Base-by-base conservation (phyloP, 1,284 basidiomycete species). In the Boletus holoroseus region DNA sequence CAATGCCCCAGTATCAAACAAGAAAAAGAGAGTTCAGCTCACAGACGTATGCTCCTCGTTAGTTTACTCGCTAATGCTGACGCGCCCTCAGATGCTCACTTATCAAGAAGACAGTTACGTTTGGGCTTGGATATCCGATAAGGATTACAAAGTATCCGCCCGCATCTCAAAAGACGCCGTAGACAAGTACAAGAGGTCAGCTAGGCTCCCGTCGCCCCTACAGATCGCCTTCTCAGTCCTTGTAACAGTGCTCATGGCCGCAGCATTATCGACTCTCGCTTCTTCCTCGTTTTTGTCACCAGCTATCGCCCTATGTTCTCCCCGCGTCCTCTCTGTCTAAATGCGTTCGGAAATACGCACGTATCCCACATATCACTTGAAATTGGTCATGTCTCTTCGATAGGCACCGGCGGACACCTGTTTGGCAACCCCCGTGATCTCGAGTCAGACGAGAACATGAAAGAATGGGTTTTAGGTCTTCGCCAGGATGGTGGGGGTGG, bases 401-500 rank as follows among this genome's bases (percentile, higher is more conserved):
- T 78, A 5, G 71, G 73, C 15, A 55, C 63, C 15, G 56, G 66
- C 4, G 43, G 18, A 3, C 61, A 68, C 2, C 59, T 62, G 22
- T 79, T 76, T 60, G 79, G 76, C 0, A 66, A 63, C 26, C 81
- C 82, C 0, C 63, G 67, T 43, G 68, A 72, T 13, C 55, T 82
- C 3, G 71, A 73, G 30, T 61, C 54, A 2, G 59, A 78, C 44
- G 40, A 56, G 3, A 69, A 70, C 22, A 58, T 84, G 7, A 58
- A 58, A 13, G 64, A 66, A 44, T 85, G 82, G 82, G 62, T 72
- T 15, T 58, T 72, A 11, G 81, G 77, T 11, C 62, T 84, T 45
- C 72, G 70, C 48, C 60, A 74, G 47, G 71, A 72, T 39, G 81
- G 79, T 24, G 79, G 80, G 45, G 77, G 70, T 57, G 81, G 79